phyloP scores from a whole-genome alignment of 306 rosid species.

The Quercus glauca region DNA sequence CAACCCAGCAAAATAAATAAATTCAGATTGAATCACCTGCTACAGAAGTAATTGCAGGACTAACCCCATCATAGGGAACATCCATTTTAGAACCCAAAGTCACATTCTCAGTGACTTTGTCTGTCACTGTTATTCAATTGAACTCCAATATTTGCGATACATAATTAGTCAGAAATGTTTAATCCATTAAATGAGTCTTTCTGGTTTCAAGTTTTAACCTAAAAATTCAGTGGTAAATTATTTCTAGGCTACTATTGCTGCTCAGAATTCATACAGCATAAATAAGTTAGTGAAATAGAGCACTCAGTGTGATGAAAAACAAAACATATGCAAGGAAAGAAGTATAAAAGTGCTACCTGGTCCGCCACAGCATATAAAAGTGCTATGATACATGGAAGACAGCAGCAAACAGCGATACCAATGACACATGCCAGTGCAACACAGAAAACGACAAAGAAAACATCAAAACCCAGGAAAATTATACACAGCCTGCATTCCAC shows the following conservation, averaged over 20 bases:
- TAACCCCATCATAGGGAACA: background rate
- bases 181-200: background rate
- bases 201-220: background rate
- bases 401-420: constrained; percentile 96
- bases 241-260: background rate
- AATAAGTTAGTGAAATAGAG: background rate
- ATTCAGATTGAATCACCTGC: background rate
- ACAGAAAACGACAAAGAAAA: constrained; percentile 96
- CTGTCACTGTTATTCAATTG: background rate
- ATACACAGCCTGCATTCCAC: constrained; percentile 84
- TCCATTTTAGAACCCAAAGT: background rate
- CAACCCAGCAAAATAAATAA: background rate
- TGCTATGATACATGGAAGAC: constrained; percentile 91
- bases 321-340: constrained; percentile 5
- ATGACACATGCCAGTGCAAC: constrained; percentile 94
- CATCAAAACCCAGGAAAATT: constrained; percentile 93
- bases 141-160: background rate
- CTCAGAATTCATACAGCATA: background rate
- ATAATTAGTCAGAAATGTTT: background rate
- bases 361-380: constrained; percentile 94
- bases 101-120: background rate
- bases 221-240: background rate
- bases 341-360: constrained; percentile 56
- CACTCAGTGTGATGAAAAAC: background rate
- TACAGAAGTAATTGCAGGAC: background rate